A percentile compares a stretch with the other conserved stretches of the same genome.
Evolutionary conservation across 257 asterid genomes (phyloP).

Genomic region (Anisodus tanguticus): DNA sequence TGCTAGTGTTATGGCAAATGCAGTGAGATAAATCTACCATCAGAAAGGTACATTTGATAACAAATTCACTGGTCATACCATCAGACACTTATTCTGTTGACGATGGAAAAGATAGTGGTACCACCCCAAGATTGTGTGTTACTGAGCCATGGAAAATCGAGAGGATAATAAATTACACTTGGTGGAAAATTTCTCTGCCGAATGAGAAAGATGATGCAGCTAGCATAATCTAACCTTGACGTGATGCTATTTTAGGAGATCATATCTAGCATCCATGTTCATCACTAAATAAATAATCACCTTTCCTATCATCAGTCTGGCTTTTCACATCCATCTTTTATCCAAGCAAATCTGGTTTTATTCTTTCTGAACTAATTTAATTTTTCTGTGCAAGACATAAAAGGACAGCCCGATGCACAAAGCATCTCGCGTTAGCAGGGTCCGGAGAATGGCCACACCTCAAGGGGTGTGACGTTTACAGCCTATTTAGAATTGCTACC

Average conservation of each 20-base stretch:
- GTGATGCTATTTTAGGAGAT: background rate
- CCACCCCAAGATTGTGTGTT: background rate
- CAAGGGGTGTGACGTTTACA: too few relatives aligned
- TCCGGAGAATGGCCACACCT: too few relatives aligned
- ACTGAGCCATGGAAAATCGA: background rate
- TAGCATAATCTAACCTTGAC: too few relatives aligned
- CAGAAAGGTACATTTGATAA: constrained; percentile 6
- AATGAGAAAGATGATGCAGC: background rate
- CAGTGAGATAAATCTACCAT: background rate
- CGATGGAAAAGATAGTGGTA: background rate
- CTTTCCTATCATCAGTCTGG: background rate
- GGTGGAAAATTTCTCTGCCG: background rate
- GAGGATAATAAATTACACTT: background rate
- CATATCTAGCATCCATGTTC: background rate
- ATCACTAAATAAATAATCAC: background rate
- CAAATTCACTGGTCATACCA: background rate
- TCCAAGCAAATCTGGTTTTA: background rate
- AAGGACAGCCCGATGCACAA: too few relatives aligned
- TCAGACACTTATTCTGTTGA: background rate
- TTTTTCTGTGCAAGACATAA: background rate
- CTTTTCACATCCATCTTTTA: background rate
- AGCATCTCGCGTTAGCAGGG: too few relatives aligned
- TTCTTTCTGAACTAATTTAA: background rate
- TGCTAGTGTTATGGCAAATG: background rate
- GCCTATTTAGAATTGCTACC: too few relatives aligned